Percentiles rank a stretch among this genome's conserved stretches.
These are phyloP conservation scores for Vishniacozyma victoriae DNA, from an alignment of 768 basidiomycete species.

Conservation along the genomic window DNA sequence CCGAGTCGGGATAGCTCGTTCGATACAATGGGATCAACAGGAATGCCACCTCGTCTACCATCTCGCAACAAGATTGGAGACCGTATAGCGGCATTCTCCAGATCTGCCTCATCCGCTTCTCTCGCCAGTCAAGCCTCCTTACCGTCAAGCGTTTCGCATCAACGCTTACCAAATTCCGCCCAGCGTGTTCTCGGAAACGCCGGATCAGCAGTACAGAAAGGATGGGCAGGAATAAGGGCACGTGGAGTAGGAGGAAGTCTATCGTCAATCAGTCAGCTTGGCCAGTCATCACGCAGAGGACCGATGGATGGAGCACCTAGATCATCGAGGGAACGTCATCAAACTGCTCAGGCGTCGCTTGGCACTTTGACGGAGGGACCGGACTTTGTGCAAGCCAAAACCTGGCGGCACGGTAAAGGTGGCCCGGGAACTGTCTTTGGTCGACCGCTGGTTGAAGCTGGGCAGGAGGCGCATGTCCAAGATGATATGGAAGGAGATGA, in stretches of 20 bases:
- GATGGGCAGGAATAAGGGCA: constrained; percentile 36
- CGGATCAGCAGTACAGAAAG: constrained; percentile 37
- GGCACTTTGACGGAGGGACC: constrained; percentile 25
- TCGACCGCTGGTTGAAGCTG: constrained; percentile 27
- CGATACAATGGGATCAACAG: constrained; percentile 23
- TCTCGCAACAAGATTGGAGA: constrained; percentile 33
- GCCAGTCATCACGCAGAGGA: constrained; percentile 3
- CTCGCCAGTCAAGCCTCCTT: not conserved
- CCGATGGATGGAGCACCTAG: too few species aligned
- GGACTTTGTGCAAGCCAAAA: constrained; percentile 14
- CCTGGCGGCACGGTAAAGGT: constrained; percentile 13
- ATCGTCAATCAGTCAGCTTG: constrained; percentile 18
- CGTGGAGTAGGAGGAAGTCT: constrained; percentile 34
- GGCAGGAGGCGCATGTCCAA: constrained; percentile 22
- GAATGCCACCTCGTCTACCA: constrained; percentile 31
- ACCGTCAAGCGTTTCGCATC: not conserved
- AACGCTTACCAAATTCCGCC: constrained; percentile 25
- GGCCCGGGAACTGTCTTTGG: constrained; percentile 35
- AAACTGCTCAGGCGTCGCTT: too few species aligned
- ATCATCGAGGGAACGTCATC: too few species aligned
- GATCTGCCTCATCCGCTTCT: constrained; percentile 14
- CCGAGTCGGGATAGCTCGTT: constrained; percentile 8
- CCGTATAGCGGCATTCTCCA: constrained; percentile 33
- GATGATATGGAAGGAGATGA: constrained; percentile 15
- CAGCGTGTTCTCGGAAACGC: constrained; percentile 32